These are phyloP conservation scores for Nakazawaea ishiwadae DNA, from an alignment of 805 yeast species.

Conservation along the genomic window DNA sequence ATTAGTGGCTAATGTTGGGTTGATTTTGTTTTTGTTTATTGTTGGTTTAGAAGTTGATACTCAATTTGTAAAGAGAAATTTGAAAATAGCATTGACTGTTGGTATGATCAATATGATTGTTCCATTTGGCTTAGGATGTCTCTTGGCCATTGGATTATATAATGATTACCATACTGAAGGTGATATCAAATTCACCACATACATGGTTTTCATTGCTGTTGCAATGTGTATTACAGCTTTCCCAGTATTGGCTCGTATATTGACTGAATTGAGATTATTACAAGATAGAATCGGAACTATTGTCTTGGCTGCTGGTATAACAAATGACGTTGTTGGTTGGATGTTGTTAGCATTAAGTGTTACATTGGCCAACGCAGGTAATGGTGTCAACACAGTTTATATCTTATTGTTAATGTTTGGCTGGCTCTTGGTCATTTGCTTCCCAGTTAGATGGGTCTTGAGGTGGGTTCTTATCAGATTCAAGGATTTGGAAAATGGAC, in stretches of 20 bases:
- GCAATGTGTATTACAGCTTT: conserved; percentile 84
- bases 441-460: conserved; percentile 50
- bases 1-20: conserved; percentile 68
- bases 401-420: conserved; percentile 62
- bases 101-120: conserved; percentile 70
- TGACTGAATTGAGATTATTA: conserved; percentile 66
- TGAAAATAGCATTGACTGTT: conserved; percentile 58
- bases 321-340: conserved; percentile 81
- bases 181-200: conserved; percentile 58
- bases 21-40: conserved; percentile 68
- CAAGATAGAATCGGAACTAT: conserved; percentile 68
- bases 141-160: conserved; percentile 64
- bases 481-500: conserved; percentile 57
- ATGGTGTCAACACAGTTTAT: conserved; percentile 65
- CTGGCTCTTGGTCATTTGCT: conserved; percentile 60
- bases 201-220: conserved; percentile 75
- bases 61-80: conserved; percentile 54
- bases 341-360: conserved; percentile 69
- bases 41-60: conserved; percentile 79
- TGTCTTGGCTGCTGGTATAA: conserved; percentile 80
- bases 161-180: conserved; percentile 39
- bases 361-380: conserved; percentile 68
- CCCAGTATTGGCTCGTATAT: conserved; percentile 76
- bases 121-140: conserved; percentile 79
- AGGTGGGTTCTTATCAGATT: conserved; percentile 36